phyloP scores from a whole-genome alignment of 2,329 filamentous ascomycete genomes.

The Orbilia oligospora region DNA sequence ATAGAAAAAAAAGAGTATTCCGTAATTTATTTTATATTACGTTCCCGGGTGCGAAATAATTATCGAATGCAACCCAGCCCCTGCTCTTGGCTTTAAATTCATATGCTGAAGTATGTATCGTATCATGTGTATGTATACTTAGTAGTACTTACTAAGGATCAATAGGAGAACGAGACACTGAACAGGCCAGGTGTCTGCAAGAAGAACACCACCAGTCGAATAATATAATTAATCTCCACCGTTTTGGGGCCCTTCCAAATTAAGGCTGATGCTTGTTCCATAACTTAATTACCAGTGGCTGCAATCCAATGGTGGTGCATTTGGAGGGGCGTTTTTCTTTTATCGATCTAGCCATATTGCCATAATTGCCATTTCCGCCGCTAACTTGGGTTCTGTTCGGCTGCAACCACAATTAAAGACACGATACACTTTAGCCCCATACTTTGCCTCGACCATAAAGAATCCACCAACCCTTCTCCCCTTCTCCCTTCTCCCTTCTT shows the following conservation, averaged over 20 bases:
- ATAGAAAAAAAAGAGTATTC: too few species aligned
- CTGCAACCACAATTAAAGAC: constrained; percentile 54
- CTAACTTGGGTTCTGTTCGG: neutral
- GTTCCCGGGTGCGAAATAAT: neutral
- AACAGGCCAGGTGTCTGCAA: constrained; percentile 35
- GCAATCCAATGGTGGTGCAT: neutral
- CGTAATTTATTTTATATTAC: too few species aligned
- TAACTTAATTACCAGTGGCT: neutral
- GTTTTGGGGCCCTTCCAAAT: constrained; percentile 27
- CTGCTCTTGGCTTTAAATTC: neutral
- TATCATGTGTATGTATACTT: too few species aligned
- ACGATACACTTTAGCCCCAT: constrained; percentile 54
- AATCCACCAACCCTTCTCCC: neutral
- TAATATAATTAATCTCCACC: constrained; percentile 26
- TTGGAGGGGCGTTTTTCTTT: constrained; percentile 18
- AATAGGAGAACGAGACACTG: neutral
- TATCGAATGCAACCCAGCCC: neutral
- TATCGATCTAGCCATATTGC: constrained; percentile 38
- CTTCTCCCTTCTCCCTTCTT: neutral
- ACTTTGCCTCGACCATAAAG: neutral
- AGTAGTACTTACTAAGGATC: too few species aligned
- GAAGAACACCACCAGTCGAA: neutral
- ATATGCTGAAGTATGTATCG: too few species aligned
- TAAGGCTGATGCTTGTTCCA: constrained; percentile 43
- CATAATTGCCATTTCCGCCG: constrained; percentile 26